These are phyloP conservation scores for Erysimum cheiranthoides DNA, from an alignment of 345 rosid genomes.

Conservation along the genomic window DNA sequence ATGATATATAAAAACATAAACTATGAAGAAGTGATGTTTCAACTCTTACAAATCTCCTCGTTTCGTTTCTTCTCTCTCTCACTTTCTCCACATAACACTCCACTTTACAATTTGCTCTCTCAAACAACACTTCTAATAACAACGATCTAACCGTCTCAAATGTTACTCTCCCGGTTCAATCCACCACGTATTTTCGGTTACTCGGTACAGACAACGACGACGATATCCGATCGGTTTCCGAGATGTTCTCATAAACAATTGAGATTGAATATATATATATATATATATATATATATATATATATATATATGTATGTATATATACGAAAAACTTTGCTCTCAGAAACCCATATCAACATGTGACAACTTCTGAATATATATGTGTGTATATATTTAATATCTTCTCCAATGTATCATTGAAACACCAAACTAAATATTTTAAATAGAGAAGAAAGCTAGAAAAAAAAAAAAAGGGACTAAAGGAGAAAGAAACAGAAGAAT, in stretches of 20 bases:
- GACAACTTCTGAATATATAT: slow-evolving; percentile 24
- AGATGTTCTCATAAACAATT: too few species aligned
- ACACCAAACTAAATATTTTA: slow-evolving; percentile 36
- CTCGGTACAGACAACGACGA: slow-evolving; percentile 67
- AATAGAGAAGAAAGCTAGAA: not conserved
- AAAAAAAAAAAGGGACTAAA: not conserved
- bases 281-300: too few species aligned
- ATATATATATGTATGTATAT: too few species aligned
- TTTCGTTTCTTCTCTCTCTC: slow-evolving; percentile 52
- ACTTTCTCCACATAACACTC: slow-evolving; percentile 52
- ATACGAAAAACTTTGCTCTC: too few species aligned
- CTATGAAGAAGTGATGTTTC: slow-evolving; percentile 60
- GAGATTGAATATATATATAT: too few species aligned
- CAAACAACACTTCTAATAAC: slow-evolving; percentile 62
- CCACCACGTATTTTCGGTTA: slow-evolving; percentile 73
- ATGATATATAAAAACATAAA: too few species aligned
- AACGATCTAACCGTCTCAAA: slow-evolving; percentile 75
- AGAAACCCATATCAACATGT: slow-evolving; percentile 1
- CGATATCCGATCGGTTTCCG: slow-evolving; percentile 59
- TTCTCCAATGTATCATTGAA: slow-evolving; percentile 25
- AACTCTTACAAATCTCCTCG: slow-evolving; percentile 54
- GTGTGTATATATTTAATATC: slow-evolving; percentile 22
- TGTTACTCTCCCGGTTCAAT: slow-evolving; percentile 67
- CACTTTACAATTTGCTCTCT: slow-evolving; percentile 55
- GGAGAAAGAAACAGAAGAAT: slow-evolving; percentile 12